Base-by-base conservation (phyloP, 2,329 filamentous ascomycete species). In the Cryphonectria japonica region DNA sequence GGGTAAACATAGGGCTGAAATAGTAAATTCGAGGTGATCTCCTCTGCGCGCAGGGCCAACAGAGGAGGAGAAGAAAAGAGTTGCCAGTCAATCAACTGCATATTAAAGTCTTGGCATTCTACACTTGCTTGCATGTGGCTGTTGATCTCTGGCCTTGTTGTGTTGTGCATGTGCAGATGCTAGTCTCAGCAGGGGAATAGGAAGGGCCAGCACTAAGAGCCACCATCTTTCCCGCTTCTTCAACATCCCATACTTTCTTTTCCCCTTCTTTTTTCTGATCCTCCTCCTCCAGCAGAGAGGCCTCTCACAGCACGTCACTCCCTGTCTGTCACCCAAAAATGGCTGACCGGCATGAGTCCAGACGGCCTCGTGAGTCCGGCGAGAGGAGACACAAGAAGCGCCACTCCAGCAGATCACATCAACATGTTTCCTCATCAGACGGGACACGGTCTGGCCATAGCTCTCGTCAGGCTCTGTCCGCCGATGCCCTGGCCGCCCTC, bases 401-500 rank as follows among this genome's bases (percentile, higher is more conserved):
- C 26, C 74, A 70, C 54, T 73, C 74, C 29, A 74, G 70, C 29
- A 74, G 70, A 39, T 70, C 73, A 37, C 72, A 72, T 5, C 66
- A 68, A 34, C 73, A 67, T 50, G 72, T 54, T 26, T 71, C 70
- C 26, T 72, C 71, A 26, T 70, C 72, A 54, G 65, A 72, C n/a
- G 72, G 69, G 22, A 65, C 66, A 6, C 60, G 69, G 34, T 71
- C 73, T 19, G 70, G 71, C 41, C 69, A 71, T 16, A 71, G 69
- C 69, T 68, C 74, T 60, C 71, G 71, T 3, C 76, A 75, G 14
- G 66, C 71, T 0, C 68, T 78, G n/a, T 79, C 78, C 7, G 63
- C 71, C 11, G 77, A 78, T 54, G 78, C 77, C 1, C 70, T 78
- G 34, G 76, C 76, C 0, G 74, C 73, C 26, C 71, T 78, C 19